A percentile compares a stretch with the other conserved stretches of the same genome.
Conservation (phyloP, 768 basidiomycete genomes). For the Tylopilus vinaceipallidus region DNA sequence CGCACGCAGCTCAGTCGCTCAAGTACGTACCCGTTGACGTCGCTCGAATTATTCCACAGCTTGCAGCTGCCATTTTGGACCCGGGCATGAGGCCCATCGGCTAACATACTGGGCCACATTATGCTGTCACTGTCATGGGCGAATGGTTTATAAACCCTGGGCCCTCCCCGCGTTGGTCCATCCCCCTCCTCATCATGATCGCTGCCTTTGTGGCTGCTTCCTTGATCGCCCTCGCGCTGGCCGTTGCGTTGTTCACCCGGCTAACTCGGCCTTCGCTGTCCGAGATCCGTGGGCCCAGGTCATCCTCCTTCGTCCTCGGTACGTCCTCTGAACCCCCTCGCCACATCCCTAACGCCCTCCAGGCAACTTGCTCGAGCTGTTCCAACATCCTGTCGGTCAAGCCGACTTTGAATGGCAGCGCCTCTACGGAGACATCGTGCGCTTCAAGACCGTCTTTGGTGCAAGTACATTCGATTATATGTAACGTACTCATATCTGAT, state of each 20-base stretch:
- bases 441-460: slow-evolving; percentile 29
- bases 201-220: not conserved
- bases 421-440: slow-evolving; percentile 28
- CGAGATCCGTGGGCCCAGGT: slow-evolving; percentile 18
- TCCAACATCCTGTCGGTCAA: slow-evolving; percentile 25
- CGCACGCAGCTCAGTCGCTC: too few relatives aligned
- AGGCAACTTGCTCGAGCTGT: slow-evolving; percentile 31
- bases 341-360: slow-evolving; percentile 22
- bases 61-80: not conserved
- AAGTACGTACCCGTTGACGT: not conserved
- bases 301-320: slow-evolving; percentile 22
- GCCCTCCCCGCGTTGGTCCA: not conserved
- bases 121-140: slow-evolving; percentile 4
- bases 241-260: not conserved
- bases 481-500: slow-evolving; percentile 3
- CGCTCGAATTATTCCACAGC: not conserved
- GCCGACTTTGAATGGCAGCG: slow-evolving; percentile 31
- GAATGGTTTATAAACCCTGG: slow-evolving; percentile 3
- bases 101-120: not conserved
- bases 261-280: slow-evolving; percentile 10
- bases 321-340: not conserved
- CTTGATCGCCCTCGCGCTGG: slow-evolving; percentile 7
- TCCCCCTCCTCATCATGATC: slow-evolving; percentile 10
- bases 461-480: slow-evolving; percentile 8
- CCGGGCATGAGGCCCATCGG: not conserved